Percentiles rank a stretch among this genome's conserved stretches.
Evolutionary conservation across 1,284 basidiomycete genomes (phyloP).

Genomic region (Filobasidium uniguttulatum): DNA sequence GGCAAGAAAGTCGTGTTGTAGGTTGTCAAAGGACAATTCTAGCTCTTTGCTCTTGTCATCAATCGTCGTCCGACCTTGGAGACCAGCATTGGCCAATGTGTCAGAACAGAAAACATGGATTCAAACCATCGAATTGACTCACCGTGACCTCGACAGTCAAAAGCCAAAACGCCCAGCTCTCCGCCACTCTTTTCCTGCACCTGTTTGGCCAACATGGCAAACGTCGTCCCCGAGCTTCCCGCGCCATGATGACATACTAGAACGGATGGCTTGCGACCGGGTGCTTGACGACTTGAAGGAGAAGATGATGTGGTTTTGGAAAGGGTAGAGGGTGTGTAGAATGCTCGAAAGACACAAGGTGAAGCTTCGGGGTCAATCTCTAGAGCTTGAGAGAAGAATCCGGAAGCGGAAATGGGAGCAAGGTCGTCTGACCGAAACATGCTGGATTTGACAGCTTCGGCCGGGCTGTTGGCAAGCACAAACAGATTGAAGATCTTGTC

Average conservation of each 20-base stretch:
- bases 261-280: slow-evolving; percentile 44
- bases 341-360: slow-evolving; percentile 55
- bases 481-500: too few relatives aligned
- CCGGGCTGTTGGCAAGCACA: not conserved
- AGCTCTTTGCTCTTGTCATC: slow-evolving; percentile 39
- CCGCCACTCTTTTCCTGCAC: slow-evolving; percentile 49
- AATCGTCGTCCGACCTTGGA: slow-evolving; percentile 49
- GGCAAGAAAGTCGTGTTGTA: slow-evolving; percentile 57
- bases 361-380: slow-evolving; percentile 53
- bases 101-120: not conserved
- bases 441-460: not conserved
- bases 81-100: not conserved
- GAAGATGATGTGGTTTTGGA: slow-evolving; percentile 4
- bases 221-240: slow-evolving; percentile 76
- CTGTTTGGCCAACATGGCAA: slow-evolving; percentile 74
- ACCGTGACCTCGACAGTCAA: slow-evolving; percentile 86
- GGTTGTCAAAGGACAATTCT: slow-evolving; percentile 58
- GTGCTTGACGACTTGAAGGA: slow-evolving; percentile 18
- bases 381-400: slow-evolving; percentile 60
- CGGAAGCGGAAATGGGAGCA: slow-evolving; percentile 57
- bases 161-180: slow-evolving; percentile 66
- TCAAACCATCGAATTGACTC: slow-evolving; percentile 20
- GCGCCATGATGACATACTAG: slow-evolving; percentile 91
- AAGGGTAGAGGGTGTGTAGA: slow-evolving; percentile 48
- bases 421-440: slow-evolving; percentile 40